Percentiles rank a stretch among this genome's conserved stretches.
Conservation (phyloP, 306 rosid genomes). For the Alnus glutinosa region DNA sequence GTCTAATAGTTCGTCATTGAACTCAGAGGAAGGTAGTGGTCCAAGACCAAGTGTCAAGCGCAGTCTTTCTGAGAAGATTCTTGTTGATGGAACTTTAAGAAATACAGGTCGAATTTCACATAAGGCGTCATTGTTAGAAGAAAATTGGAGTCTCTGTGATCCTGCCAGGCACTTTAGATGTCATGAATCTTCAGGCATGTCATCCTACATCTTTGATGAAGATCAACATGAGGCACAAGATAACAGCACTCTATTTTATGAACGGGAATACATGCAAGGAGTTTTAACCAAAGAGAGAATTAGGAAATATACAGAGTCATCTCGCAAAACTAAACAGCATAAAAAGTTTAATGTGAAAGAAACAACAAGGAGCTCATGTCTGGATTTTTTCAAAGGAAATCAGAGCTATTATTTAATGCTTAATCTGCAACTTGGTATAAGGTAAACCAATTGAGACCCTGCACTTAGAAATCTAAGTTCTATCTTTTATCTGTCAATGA, state of each 20-base stretch:
- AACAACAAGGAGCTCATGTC: constrained; percentile 53
- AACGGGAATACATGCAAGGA: constrained; percentile 94
- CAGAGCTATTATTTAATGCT: constrained; percentile 52
- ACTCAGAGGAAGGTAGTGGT: constrained; percentile 30
- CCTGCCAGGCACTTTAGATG: constrained; percentile 37
- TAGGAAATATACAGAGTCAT: constrained; percentile 40
- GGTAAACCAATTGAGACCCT: constrained; percentile 35
- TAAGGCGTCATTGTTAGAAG: constrained; percentile 43
- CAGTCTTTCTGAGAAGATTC: constrained; percentile 55
- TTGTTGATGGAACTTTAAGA: constrained; percentile 42
- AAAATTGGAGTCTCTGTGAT: constrained; percentile 30
- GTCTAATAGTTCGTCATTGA: constrained; percentile 32
- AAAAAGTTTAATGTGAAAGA: constrained; percentile 45
- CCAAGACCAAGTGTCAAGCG: constrained; percentile 49
- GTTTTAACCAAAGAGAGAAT: constrained; percentile 72
- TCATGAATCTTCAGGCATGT: constrained; percentile 33
- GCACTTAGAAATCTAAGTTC: not conserved
- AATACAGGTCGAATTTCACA: constrained; percentile 50
- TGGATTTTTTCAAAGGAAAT: constrained; percentile 27
- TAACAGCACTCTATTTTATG: constrained; percentile 41
- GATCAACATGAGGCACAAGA: constrained; percentile 44
- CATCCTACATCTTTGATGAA: constrained; percentile 35
- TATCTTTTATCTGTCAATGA: not conserved
- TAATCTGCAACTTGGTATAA: constrained; percentile 64
- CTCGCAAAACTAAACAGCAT: constrained; percentile 42